phyloP scores from a whole-genome alignment of 371 early-diverging fungal genomes.

The Umbelopsis sp. region DNA sequence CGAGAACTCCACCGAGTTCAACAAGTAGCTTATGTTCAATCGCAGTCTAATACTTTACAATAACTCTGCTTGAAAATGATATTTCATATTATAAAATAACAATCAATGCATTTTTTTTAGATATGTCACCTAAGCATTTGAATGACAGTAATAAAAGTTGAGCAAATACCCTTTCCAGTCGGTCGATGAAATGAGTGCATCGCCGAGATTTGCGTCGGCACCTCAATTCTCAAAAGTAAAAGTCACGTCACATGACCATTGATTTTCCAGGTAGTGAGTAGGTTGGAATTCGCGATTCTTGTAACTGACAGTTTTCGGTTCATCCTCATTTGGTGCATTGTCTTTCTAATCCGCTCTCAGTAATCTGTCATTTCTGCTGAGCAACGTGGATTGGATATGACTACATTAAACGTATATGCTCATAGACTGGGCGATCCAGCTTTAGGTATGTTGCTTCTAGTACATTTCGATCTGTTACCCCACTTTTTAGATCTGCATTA shows the following conservation, averaged over 20 bases:
- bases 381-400: slow-evolving; percentile 29
- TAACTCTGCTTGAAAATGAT: no score
- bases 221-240: background rate
- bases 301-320: slow-evolving; percentile 16
- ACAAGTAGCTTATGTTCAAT: no score
- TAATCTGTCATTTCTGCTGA: background rate
- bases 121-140: no score
- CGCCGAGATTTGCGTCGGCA: background rate
- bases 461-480: background rate
- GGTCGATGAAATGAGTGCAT: no score
- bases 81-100: no score
- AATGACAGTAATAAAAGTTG: no score
- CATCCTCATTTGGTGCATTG: slow-evolving; percentile 18
- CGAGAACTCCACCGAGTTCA: no score
- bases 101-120: no score
- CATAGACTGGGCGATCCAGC: slow-evolving; percentile 67
- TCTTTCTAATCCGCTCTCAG: slow-evolving; percentile 12
- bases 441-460: slow-evolving; percentile 39
- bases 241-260: background rate
- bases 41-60: no score
- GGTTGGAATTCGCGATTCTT: background rate
- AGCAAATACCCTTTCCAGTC: no score
- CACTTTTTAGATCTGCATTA: background rate
- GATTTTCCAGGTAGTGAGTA: slow-evolving; percentile 9
- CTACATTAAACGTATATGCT: slow-evolving; percentile 71